A percentile compares a stretch with the other conserved stretches of the same genome.
Conservation (phyloP, 1,284 basidiomycete species). For the Ceratobasidium sp. region DNA sequence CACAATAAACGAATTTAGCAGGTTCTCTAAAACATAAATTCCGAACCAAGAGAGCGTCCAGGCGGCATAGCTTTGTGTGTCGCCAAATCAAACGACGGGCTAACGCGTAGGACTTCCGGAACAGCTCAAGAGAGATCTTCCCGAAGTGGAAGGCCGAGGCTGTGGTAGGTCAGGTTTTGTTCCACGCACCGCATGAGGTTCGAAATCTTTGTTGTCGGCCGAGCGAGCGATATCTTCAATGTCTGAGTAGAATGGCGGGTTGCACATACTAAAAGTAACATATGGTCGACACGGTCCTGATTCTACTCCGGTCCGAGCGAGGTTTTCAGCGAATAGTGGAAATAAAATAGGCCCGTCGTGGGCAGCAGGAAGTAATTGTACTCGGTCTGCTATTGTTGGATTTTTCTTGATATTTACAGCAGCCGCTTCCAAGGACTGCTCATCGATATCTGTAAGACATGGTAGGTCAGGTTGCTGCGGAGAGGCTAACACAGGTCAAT, state of each 20-base stretch:
- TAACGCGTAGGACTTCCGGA: too few species aligned
- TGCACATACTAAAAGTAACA: constrained; percentile 89
- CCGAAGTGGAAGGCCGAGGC: background rate
- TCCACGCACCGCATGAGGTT: constrained; percentile 73
- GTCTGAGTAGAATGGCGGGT: constrained; percentile 92
- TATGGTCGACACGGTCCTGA: constrained; percentile 49
- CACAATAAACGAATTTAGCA: background rate
- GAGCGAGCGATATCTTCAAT: constrained; percentile 74
- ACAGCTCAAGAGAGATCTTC: too few species aligned
- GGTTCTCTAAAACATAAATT: too few species aligned
- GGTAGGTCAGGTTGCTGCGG: background rate
- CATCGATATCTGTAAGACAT: constrained; percentile 72
- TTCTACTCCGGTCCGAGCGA: constrained; percentile 6
- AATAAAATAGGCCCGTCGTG: constrained; percentile 65
- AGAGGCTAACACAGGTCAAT: constrained; percentile 4
- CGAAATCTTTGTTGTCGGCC: constrained; percentile 71
- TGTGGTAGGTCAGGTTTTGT: background rate
- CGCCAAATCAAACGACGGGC: too few species aligned
- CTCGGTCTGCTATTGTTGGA: constrained; percentile 68
- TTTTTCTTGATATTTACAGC: constrained; percentile 63
- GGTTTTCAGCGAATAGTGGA: constrained; percentile 57
- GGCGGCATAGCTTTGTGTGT: too few species aligned
- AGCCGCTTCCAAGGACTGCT: constrained; percentile 69
- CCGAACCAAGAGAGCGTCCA: background rate
- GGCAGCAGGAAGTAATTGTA: constrained; percentile 64